Conservation (phyloP, 1,284 basidiomycete genomes). For the Dichomitus squalens region DNA sequence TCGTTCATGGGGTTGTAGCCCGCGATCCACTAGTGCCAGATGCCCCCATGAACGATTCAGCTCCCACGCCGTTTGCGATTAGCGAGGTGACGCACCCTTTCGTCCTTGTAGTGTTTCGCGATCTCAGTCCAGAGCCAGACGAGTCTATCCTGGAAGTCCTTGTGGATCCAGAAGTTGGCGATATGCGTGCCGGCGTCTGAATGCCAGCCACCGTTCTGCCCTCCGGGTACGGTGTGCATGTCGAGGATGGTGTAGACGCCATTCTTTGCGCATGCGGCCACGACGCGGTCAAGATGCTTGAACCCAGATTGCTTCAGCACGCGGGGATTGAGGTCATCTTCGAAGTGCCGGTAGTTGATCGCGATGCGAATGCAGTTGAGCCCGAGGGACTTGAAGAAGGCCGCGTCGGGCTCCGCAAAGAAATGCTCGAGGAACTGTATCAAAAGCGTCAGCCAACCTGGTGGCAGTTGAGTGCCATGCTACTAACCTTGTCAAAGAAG, state of each 20-base stretch:
- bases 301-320: slow-evolving; percentile 62
- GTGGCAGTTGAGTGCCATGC: slow-evolving; percentile 44
- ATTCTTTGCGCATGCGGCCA: slow-evolving; percentile 59
- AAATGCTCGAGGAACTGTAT: slow-evolving; percentile 80
- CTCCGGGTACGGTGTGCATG: slow-evolving; percentile 64
- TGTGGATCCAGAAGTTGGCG: slow-evolving; percentile 72
- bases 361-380: slow-evolving; percentile 74
- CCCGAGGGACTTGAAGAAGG: slow-evolving; percentile 69
- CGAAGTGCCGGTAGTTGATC: slow-evolving; percentile 69
- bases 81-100: slow-evolving; percentile 31
- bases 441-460: background rate
- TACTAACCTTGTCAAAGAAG: slow-evolving; percentile 84
- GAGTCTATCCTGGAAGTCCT: slow-evolving; percentile 64
- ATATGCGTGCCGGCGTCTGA: slow-evolving; percentile 53
- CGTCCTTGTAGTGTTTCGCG: slow-evolving; percentile 65
- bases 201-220: slow-evolving; percentile 64
- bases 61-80: too few relatives aligned
- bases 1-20: slow-evolving; percentile 81
- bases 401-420: slow-evolving; percentile 70
- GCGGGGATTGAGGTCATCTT: slow-evolving; percentile 58
- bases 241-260: slow-evolving; percentile 66
- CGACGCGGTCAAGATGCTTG: slow-evolving; percentile 64
- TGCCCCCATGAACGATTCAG: slow-evolving; percentile 4
- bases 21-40: slow-evolving; percentile 53
- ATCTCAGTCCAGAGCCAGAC: slow-evolving; percentile 73